Conservation (phyloP, 768 basidiomycete genomes). For the Pleurotus platypus region DNA sequence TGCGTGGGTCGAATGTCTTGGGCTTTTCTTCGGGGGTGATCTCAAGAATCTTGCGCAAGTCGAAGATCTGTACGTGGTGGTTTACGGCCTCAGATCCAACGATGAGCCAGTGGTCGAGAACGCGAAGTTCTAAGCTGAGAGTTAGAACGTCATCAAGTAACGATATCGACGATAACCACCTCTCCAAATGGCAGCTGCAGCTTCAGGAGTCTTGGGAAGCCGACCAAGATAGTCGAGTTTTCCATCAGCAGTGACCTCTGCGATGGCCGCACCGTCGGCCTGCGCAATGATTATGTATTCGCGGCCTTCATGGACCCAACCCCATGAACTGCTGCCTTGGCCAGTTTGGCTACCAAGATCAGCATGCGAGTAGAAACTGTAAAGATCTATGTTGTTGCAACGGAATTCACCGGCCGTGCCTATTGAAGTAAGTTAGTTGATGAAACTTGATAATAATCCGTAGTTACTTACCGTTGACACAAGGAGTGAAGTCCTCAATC, state of each 20-base stretch:
- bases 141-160: neutral
- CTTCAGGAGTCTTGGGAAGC: conserved; percentile 18
- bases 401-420: conserved; percentile 12
- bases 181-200: conserved; percentile 13
- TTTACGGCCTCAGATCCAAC: conserved; percentile 23
- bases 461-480: conserved; percentile 10
- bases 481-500: conserved; percentile 7
- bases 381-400: conserved; percentile 17
- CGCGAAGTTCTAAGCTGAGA: conserved; percentile 19
- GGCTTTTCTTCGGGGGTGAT: conserved; percentile 13
- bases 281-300: conserved; percentile 16
- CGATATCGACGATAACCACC: neutral
- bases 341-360: conserved; percentile 13
- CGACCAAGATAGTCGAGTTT: conserved; percentile 13
- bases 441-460: neutral
- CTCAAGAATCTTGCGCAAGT: conserved; percentile 20
- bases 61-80: conserved; percentile 25
- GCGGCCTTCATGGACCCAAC: conserved; percentile 14
- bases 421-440: neutral
- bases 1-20: conserved; percentile 16
- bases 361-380: conserved; percentile 15
- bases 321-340: conserved; percentile 14
- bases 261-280: conserved; percentile 15
- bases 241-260: conserved; percentile 9
- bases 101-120: conserved; percentile 17